Conservation (phyloP, 352 stramenopile species). For the Globisporangium lucens region DNA sequence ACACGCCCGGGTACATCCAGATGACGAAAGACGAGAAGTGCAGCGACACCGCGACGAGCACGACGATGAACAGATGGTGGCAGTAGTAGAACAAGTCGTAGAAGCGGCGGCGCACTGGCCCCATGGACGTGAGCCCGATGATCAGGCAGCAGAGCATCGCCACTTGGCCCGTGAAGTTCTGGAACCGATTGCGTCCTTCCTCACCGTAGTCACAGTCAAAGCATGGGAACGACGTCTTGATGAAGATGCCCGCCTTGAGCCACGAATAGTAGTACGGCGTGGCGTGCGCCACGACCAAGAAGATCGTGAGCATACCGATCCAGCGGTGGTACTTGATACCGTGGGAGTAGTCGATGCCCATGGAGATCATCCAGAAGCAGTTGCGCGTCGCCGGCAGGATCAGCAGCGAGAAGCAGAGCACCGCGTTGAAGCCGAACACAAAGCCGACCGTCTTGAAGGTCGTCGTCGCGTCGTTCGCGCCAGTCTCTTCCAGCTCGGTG, state of each 20-base stretch:
- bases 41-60: slow-evolving; percentile 58
- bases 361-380: slow-evolving; percentile 83
- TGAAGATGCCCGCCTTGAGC: slow-evolving; percentile 51
- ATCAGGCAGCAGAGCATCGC: slow-evolving; percentile 65
- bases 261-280: slow-evolving; percentile 75
- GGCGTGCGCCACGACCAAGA: slow-evolving; percentile 58
- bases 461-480: slow-evolving; percentile 36
- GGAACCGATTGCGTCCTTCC: slow-evolving; percentile 54
- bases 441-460: slow-evolving; percentile 55
- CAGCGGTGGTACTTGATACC: slow-evolving; percentile 87
- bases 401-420: slow-evolving; percentile 63
- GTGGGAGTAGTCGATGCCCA: slow-evolving; percentile 86
- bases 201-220: slow-evolving; percentile 66
- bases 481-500: slow-evolving; percentile 40
- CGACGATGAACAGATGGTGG: slow-evolving; percentile 86
- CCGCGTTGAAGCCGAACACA: slow-evolving; percentile 72
- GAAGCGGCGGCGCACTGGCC: slow-evolving; percentile 62
- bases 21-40: slow-evolving; percentile 83
- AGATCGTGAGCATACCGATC: slow-evolving; percentile 74
- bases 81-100: slow-evolving; percentile 89
- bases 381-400: slow-evolving; percentile 64
- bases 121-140: slow-evolving; percentile 76
- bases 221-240: slow-evolving; percentile 59
- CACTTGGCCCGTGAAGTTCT: slow-evolving; percentile 78
- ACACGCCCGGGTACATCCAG: slow-evolving; percentile 80